Percentiles rank a stretch among this genome's conserved stretches.
phyloP scores from a whole-genome alignment of 202 grass and related monocot species.

The Dendrocalamus latiflorus region DNA sequence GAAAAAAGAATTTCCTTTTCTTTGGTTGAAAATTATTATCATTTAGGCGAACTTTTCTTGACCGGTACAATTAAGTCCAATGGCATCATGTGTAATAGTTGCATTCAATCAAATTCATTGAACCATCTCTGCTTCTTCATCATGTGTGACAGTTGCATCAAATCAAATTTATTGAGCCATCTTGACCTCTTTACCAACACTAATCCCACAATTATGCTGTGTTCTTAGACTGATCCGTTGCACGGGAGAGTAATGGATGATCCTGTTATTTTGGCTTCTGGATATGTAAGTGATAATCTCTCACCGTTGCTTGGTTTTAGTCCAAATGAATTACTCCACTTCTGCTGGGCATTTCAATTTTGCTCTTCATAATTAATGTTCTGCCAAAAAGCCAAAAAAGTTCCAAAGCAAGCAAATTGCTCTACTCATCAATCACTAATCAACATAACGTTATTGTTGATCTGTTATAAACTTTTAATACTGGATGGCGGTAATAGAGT shows the following conservation, averaged over 20 bases:
- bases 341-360: not conserved
- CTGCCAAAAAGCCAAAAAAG: not conserved
- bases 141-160: not conserved
- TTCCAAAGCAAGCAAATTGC: not conserved
- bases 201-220: conserved; percentile 14
- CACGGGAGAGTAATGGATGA: conserved; percentile 10
- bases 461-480: not conserved
- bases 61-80: too few species aligned
- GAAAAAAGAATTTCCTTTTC: too few species aligned
- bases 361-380: not conserved
- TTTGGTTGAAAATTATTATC: too few species aligned
- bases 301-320: not conserved
- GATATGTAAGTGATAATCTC: conserved; percentile 37
- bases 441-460: not conserved
- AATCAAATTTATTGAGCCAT: not conserved
- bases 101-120: too few species aligned
- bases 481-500: not conserved
- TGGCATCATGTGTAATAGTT: too few species aligned
- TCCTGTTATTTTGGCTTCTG: conserved; percentile 41
- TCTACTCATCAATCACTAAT: not conserved
- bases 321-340: not conserved
- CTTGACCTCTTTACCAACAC: conserved; percentile 1
- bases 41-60: too few species aligned
- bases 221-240: conserved; percentile 21
- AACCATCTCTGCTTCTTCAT: too few species aligned